These are phyloP conservation scores for Neoarthrinium moseri DNA, from an alignment of 2,329 filamentous ascomycete species.

Conservation along the genomic window DNA sequence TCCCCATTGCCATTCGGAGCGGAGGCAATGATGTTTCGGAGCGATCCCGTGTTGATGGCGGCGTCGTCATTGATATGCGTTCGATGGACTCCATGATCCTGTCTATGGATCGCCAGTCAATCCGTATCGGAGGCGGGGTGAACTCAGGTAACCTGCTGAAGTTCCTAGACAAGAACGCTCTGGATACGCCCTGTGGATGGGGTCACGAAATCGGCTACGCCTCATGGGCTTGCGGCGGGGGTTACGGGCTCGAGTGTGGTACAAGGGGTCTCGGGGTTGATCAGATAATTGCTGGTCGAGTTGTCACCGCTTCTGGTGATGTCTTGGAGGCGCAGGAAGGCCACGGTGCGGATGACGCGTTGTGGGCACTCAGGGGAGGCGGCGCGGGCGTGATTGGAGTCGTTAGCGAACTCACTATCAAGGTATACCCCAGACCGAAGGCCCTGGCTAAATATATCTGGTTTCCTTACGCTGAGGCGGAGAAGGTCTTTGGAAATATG, in stretches of 20 bases:
- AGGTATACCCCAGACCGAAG: constrained; percentile 7
- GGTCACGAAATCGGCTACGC: constrained; percentile 8
- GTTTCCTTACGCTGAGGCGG: constrained; percentile 8
- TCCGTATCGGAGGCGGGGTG: constrained; percentile 8
- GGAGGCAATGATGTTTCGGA: constrained; percentile 9
- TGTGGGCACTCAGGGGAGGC: constrained; percentile 10
- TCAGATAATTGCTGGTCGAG: constrained; percentile 9
- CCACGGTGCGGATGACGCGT: constrained; percentile 1
- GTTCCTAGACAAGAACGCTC: constrained; percentile 6
- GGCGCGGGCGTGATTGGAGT: constrained; percentile 10
- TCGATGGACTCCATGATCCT: constrained; percentile 4
- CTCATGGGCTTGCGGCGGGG: constrained; percentile 11
- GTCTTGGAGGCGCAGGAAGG: background rate
- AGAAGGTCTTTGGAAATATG: constrained; percentile 6
- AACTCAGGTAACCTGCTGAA: background rate
- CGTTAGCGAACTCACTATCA: constrained; percentile 10
- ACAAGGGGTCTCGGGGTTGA: constrained; percentile 7
- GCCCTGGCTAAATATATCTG: constrained; percentile 5
- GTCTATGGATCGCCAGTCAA: background rate
- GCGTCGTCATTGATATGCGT: constrained; percentile 11
- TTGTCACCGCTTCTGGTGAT: constrained; percentile 8
- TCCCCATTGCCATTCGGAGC: constrained; percentile 6
- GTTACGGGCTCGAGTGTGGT: constrained; percentile 9
- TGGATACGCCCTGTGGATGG: constrained; percentile 11
- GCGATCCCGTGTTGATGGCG: constrained; percentile 7